Conservation (phyloP, 345 rosid species). For the Anastatica hierochuntica region DNA sequence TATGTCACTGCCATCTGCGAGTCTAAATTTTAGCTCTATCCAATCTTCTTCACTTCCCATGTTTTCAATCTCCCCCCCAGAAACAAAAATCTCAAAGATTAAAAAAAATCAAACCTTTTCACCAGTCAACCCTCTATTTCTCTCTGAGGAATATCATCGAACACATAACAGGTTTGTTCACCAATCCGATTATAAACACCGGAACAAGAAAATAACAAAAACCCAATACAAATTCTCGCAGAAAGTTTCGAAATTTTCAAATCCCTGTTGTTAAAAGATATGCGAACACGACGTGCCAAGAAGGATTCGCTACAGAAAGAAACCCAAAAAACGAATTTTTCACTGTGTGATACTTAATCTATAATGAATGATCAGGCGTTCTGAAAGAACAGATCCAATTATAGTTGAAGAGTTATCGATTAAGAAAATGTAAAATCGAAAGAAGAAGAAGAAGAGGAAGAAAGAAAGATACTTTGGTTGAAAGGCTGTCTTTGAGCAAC, state of each 20-base stretch:
- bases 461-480: conserved; percentile 9
- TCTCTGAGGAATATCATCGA: conserved; percentile 13
- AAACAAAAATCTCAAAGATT: too few species aligned
- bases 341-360: neutral
- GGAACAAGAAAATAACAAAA: neutral
- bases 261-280: neutral
- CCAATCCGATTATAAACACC: conserved; percentile 6
- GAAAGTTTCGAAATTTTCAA: conserved; percentile 4
- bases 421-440: neutral
- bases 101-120: neutral
- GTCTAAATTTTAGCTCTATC: conserved; percentile 54
- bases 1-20: conserved; percentile 57
- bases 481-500: conserved; percentile 26
- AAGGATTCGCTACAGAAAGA: neutral
- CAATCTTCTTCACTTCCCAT: conserved; percentile 44
- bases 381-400: conserved; percentile 13
- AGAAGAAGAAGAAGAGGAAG: conserved; percentile 3
- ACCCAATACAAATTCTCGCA: conserved; percentile 12
- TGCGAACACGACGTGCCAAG: conserved; percentile 4
- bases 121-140: neutral
- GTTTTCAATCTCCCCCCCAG: conserved; percentile 8
- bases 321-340: neutral
- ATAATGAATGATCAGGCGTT: conserved; percentile 2
- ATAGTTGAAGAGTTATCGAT: conserved; percentile 5
- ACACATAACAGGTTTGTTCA: conserved; percentile 1